These are phyloP conservation scores for Ganoderma sinense DNA, from an alignment of 1,284 basidiomycete species.

Conservation along the genomic window DNA sequence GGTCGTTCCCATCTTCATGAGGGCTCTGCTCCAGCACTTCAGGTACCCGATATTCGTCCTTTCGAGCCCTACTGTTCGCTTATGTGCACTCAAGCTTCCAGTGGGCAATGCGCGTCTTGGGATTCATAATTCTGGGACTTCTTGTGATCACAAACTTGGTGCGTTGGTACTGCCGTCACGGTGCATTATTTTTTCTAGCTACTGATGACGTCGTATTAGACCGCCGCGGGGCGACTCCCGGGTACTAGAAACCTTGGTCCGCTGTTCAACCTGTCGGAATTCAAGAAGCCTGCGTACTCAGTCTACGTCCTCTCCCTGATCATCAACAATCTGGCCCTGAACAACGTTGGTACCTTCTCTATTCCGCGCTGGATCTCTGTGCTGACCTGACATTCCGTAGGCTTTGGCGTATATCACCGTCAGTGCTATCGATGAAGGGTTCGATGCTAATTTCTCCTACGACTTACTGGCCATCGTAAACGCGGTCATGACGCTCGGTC, in stretches of 20 bases:
- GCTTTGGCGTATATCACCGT: neutral
- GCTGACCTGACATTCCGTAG: neutral
- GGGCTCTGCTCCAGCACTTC: slow-evolving; percentile 44
- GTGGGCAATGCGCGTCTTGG: slow-evolving; percentile 67
- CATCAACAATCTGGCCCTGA: neutral
- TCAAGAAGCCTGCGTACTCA: neutral
- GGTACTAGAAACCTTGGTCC: neutral
- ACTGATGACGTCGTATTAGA: neutral
- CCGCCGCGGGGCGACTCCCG: neutral
- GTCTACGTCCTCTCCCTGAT: neutral
- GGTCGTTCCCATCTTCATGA: slow-evolving; percentile 49
- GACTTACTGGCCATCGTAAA: slow-evolving; percentile 56
- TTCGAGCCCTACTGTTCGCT: neutral
- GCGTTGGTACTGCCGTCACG: no score
- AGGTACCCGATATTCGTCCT: slow-evolving; percentile 30
- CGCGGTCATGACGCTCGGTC: slow-evolving; percentile 48
- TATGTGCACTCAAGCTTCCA: neutral
- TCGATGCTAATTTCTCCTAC: slow-evolving; percentile 44
- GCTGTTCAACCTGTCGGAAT: neutral
- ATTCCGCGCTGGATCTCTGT: neutral
- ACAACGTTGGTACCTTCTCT: neutral
- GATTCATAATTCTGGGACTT: slow-evolving; percentile 54
- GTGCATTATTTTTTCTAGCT: no score
- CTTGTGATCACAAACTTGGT: slow-evolving; percentile 52
- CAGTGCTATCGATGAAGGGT: slow-evolving; percentile 33